phyloP scores from a whole-genome alignment of 164 flowering plant species.

The Chimonanthus salicifolius region DNA sequence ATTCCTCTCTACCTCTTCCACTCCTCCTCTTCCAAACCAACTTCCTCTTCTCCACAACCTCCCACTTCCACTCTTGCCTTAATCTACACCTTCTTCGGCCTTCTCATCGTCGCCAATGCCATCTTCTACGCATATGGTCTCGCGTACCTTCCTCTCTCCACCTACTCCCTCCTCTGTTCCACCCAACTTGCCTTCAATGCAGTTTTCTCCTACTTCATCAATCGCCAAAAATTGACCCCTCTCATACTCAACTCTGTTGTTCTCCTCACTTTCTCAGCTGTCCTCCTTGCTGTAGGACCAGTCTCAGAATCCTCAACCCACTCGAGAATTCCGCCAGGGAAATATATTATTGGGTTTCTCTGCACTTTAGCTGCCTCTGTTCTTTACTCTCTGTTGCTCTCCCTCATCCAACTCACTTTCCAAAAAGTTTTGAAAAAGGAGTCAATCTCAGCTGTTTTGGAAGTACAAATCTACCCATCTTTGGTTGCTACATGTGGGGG shows the following conservation, averaged over 20 bases:
- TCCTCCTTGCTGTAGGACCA: slow-evolving; percentile 15
- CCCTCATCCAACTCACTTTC: slow-evolving; percentile 22
- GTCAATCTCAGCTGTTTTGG: too few species aligned
- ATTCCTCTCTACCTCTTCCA: slow-evolving; percentile 13
- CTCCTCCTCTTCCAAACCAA: background rate
- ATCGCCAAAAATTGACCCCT: background rate
- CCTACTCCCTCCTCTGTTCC: slow-evolving; percentile 21
- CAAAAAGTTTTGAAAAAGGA: too few species aligned
- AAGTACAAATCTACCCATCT: too few species aligned
- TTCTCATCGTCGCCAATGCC: slow-evolving; percentile 15
- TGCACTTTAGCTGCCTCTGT: slow-evolving; percentile 30
- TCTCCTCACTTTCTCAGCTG: slow-evolving; percentile 14
- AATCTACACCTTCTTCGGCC: slow-evolving; percentile 12
- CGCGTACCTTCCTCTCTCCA: slow-evolving; percentile 22
- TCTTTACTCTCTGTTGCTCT: slow-evolving; percentile 16
- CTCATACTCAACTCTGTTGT: background rate
- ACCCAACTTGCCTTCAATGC: slow-evolving; percentile 5
- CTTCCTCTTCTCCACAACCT: background rate
- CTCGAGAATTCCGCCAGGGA: background rate
- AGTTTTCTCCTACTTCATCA: slow-evolving; percentile 23
- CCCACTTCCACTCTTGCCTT: background rate
- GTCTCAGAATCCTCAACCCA: slow-evolving; percentile 9
- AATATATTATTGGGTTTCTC: slow-evolving; percentile 18
- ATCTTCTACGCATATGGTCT: slow-evolving; percentile 24
- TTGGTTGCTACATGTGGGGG: too few species aligned